Base-by-base conservation (phyloP, 192 early-diverging fungal species). In the Backusella westeae region DNA sequence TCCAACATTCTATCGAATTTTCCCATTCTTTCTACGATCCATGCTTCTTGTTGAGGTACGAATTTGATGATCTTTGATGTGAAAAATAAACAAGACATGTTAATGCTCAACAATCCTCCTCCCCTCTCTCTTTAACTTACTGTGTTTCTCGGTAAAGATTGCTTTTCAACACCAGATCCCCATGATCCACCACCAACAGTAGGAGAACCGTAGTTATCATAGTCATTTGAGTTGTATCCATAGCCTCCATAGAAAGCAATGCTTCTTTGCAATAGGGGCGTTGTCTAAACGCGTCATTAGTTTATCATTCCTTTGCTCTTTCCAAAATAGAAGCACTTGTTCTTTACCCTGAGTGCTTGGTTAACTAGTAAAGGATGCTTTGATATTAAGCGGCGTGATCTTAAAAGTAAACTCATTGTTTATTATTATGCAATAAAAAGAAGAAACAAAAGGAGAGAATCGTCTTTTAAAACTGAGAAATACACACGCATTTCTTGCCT, bases 1-100 rank as follows among this genome's bases (percentile, higher is more conserved):
- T 96, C 93, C 10, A 98, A 83, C 52, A 96, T 89, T n/a, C 93
- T 86, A 76, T 89, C 84, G 78, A 94, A 96, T 77, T 86, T 80
- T 36, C 97, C 97, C 93, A 99, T 96, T 32, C 97, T 92, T 86
- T 99, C 97, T 12, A 99, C 93, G 32, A 99, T 91, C 95, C 96
- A 98, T 6, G 96, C 95, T 84, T 98, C 96, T 81, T 98, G 96
- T 85, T 99, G 96, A 46, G 97, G 97, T 21, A 99, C 97, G 85
- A 99, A 99, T 85, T 98, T 97, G 80, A 99, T 81, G 17, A 95
- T 77, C 89, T 88, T 75, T 34, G 23, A 14, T 41, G n/a, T 12
- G 2, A 26, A 42, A 72, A 53, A 85, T 7, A 39, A 52, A 1
- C 6, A 42, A n/a, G 41, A 44, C n/a, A 41, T 17, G 19, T 10